Evolutionary conservation across 2,329 filamentous ascomycete genomes (phyloP).

Genomic region (Apiospora arundinis): DNA sequence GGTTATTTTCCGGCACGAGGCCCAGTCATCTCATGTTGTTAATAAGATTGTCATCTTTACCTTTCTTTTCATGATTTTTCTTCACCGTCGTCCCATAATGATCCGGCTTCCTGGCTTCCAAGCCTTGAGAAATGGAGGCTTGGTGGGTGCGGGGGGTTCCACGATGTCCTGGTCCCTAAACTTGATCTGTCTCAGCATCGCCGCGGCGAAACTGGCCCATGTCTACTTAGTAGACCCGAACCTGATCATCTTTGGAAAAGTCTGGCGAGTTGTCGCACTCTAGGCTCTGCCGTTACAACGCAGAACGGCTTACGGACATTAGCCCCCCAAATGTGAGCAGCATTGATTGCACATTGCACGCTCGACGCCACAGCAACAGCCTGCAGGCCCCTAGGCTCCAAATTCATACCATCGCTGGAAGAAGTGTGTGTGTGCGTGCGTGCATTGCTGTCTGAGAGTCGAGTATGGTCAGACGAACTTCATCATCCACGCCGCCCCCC

Average conservation of each 20-base stretch:
- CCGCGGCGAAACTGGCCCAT: constrained; percentile 35
- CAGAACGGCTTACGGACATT: not conserved
- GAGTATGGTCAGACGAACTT: not conserved
- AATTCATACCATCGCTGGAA: not conserved
- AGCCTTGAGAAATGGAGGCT: not conserved
- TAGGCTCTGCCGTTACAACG: constrained; percentile 2
- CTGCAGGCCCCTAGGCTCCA: not conserved
- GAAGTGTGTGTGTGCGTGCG: too few relatives aligned
- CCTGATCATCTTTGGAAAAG: constrained; percentile 28
- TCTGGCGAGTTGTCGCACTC: too few relatives aligned
- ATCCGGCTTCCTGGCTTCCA: not conserved
- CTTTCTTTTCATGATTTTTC: not conserved
- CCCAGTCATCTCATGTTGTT: constrained; percentile 5
- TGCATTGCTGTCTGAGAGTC: not conserved
- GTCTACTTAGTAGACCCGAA: constrained; percentile 36
- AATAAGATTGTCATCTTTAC: not conserved
- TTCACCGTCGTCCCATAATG: not conserved
- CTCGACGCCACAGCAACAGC: constrained; percentile 1
- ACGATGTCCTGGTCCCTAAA: constrained; percentile 30
- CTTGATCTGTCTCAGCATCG: constrained; percentile 33
- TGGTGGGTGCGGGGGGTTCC: not conserved
- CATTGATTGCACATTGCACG: too few relatives aligned
- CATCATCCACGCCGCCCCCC: not conserved
- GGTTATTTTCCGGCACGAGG: not conserved
- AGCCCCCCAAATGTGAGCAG: constrained; percentile 8